Evolutionary conservation across 306 rosid genomes (phyloP), one percentile per base, ranked within the genome.

Genomic region (Pachyrhizus erosus): DNA sequence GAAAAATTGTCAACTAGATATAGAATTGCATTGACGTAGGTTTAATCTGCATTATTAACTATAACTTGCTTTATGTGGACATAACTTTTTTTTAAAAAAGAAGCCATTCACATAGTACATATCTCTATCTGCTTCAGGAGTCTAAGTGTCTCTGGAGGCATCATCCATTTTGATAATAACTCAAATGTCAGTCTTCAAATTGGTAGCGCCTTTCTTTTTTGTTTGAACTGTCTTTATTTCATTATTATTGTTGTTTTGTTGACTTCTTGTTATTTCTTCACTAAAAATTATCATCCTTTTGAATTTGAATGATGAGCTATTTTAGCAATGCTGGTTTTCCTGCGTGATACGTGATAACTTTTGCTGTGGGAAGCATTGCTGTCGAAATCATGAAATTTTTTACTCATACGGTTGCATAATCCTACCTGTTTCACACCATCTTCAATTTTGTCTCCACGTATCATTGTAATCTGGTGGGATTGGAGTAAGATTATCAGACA

Each of bases 171-270:
- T 76, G 65, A 45, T 62, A 64, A 71, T 71, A 21, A 52, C 43
- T 85, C 72, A 81, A 71, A 62, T 48, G 48, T 6, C 31, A 49
- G 70, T 60, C 54, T 80, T 75, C 51, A 74, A 75, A 13, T 60
- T 69, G 43, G 43, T 24, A 9, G 13, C 40, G 43, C 61, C 43
- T 73, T 66, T 31, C 57, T 20, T 37, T 31, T 60, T 27, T 14
- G 67, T 69, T 33, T 65, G 77, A 24, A 51, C 49, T 42, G 24
- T 71, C 14, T 42, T 42, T 8, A 58, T 77, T 9, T 76, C 12
- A 6, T 62, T 62, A 29, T 61, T 10, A 0, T 12, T 24, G 12
- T 7, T 48, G 62, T 26, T n/a, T n/a, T 24, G 12, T 7, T 48
- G 62, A 8, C 14, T 31, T n/a, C 3, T 7, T 68, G 5, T 11